Evolutionary conservation across 2,329 filamentous ascomycete species (phyloP).

Genomic region (Fonsecaea erecta): DNA sequence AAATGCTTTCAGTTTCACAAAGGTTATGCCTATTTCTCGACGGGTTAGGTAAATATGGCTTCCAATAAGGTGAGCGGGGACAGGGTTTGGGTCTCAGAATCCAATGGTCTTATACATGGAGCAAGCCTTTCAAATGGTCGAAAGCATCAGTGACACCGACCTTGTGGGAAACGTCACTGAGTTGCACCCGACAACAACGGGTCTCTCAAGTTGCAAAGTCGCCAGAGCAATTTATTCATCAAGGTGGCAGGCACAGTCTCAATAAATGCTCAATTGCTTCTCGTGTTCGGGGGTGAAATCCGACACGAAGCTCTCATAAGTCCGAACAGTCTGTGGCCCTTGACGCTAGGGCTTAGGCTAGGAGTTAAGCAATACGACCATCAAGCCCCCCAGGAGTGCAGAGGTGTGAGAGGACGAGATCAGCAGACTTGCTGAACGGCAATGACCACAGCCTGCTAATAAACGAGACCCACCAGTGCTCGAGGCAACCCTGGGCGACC

Average conservation of each 20-base stretch:
- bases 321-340: neutral
- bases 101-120: neutral
- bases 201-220: conserved; percentile 12
- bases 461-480: neutral
- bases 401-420: neutral
- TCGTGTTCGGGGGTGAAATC: neutral
- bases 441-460: neutral
- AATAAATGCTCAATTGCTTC: neutral
- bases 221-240: conserved; percentile 26
- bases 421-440: neutral
- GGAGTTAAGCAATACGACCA: neutral
- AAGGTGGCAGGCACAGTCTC: conserved; percentile 36
- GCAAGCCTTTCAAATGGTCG: neutral
- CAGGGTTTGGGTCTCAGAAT: neutral
- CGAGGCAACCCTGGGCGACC: neutral
- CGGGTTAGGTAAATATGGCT: conserved; percentile 2
- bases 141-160: neutral
- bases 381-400: neutral
- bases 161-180: neutral
- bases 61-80: neutral
- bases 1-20: conserved; percentile 1
- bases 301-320: neutral
- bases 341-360: conserved; percentile 1
- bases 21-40: conserved; percentile 1
- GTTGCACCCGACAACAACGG: neutral